A percentile compares a stretch with the other conserved stretches of the same genome.
These are phyloP conservation scores for Emergomyces pasteurianus DNA, from an alignment of 2,329 filamentous ascomycete species.

Conservation along the genomic window DNA sequence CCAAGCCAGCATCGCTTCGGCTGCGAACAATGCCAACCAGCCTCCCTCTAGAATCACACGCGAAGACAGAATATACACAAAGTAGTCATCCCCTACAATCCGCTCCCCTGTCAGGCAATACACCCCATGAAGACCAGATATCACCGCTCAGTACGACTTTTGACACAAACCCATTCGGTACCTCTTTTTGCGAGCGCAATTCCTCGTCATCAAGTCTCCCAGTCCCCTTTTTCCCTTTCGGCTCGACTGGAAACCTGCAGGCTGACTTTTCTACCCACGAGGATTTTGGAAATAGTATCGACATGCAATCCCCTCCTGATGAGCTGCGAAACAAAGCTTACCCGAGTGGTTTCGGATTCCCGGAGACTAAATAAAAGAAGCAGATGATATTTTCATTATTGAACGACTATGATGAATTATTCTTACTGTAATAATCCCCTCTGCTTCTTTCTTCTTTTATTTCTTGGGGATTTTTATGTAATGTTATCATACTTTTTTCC, in stretches of 20 bases:
- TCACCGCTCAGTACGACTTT: conserved; percentile 19
- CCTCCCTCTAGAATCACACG: conserved; percentile 17
- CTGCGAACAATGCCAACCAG: conserved; percentile 19
- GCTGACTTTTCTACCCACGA: background rate
- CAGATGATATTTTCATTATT: background rate
- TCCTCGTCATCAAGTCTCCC: conserved; percentile 26
- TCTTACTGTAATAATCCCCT: background rate
- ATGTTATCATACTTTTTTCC: background rate
- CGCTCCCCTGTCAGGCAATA: conserved; percentile 20
- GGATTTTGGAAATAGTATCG: background rate
- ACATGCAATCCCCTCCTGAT: background rate
- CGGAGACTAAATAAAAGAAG: background rate
- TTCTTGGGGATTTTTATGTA: background rate
- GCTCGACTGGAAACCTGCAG: background rate
- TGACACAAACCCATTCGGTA: conserved; percentile 15
- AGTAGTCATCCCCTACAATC: conserved; percentile 16
- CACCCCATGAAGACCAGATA: conserved; percentile 23
- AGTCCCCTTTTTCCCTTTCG: conserved; percentile 18
- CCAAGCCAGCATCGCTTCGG: background rate
- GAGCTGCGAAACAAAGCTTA: background rate
- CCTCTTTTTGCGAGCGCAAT: conserved; percentile 23
- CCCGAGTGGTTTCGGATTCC: background rate
- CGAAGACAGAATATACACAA: conserved; percentile 17
- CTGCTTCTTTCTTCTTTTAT: background rate
- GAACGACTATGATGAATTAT: no score